Evolutionary conservation across 345 rosid genomes (phyloP).

Genomic region (Eucalyptus curtisii): DNA sequence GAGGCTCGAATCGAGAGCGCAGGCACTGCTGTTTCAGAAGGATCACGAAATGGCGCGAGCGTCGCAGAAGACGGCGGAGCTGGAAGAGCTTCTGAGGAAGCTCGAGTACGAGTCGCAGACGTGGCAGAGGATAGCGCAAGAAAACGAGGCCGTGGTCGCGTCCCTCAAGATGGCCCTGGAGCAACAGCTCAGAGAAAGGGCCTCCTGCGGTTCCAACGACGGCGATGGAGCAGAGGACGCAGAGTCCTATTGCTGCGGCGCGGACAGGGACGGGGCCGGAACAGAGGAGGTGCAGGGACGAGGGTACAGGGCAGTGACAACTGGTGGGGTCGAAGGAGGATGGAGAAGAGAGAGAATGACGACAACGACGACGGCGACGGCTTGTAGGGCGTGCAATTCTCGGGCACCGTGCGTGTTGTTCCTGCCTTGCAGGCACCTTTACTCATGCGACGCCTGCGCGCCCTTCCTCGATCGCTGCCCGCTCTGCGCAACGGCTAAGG

Average conservation of each 20-base stretch:
- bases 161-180: conserved; percentile 26
- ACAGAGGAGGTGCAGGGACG: background rate
- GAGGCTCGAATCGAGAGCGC: conserved; percentile 12
- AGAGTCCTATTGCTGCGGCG: conserved; percentile 43
- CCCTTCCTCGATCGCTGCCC: conserved; percentile 54
- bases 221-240: conserved; percentile 27
- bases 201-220: conserved; percentile 2
- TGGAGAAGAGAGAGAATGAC: background rate
- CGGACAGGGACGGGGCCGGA: conserved; percentile 8
- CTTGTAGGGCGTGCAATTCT: conserved; percentile 46
- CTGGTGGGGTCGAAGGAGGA: background rate
- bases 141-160: conserved; percentile 15
- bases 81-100: conserved; percentile 4
- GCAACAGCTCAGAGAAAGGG: conserved; percentile 24
- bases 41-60: conserved; percentile 17
- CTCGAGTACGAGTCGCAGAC: conserved; percentile 15
- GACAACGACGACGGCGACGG: background rate
- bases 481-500: conserved; percentile 54
- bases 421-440: conserved; percentile 91
- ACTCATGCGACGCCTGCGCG: conserved; percentile 59
- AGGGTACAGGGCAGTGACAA: background rate
- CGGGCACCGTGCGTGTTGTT: conserved; percentile 53
- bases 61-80: conserved; percentile 9
- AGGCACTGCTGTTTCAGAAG: conserved; percentile 9
- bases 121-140: conserved; percentile 23